Percentiles rank a stretch among this genome's conserved stretches.
Evolutionary conservation across 108 stramenopile species (phyloP).

Genomic region (Discostella pseudostelligera): DNA sequence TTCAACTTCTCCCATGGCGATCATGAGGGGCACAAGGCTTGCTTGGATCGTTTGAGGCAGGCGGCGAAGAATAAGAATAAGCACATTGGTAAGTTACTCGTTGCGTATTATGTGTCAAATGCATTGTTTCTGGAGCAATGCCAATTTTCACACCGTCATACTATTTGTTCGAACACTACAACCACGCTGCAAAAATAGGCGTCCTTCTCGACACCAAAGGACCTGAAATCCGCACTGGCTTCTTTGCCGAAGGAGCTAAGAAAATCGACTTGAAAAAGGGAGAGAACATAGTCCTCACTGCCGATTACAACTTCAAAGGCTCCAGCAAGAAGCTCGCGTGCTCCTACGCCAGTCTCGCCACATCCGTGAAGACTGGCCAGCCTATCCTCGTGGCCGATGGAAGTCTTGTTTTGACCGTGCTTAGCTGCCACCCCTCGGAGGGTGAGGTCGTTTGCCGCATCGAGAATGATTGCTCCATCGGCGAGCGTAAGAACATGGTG

Average conservation of each 20-base stretch:
- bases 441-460: constrained; percentile 75
- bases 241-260: constrained; percentile 84
- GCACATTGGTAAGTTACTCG: constrained; percentile 63
- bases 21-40: constrained; percentile 83
- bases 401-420: constrained; percentile 85
- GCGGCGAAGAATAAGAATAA: constrained; percentile 74
- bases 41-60: constrained; percentile 75
- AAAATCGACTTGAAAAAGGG: constrained; percentile 82
- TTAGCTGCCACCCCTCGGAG: constrained; percentile 58
- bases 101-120: neutral
- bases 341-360: constrained; percentile 87
- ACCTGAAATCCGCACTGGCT: constrained; percentile 95
- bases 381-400: constrained; percentile 97
- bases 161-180: no score
- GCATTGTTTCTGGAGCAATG: neutral
- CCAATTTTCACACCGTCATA: constrained; percentile 1
- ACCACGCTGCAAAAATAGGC: no score
- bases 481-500: constrained; percentile 96
- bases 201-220: constrained; percentile 94
- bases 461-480: constrained; percentile 83
- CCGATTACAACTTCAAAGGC: constrained; percentile 87
- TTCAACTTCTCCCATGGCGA: constrained; percentile 93
- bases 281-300: constrained; percentile 71
- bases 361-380: constrained; percentile 84
- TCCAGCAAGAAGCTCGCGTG: constrained; percentile 87